Evolutionary conservation across 331 rosid species (phyloP).

Genomic region (Quercus phellos): DNA sequence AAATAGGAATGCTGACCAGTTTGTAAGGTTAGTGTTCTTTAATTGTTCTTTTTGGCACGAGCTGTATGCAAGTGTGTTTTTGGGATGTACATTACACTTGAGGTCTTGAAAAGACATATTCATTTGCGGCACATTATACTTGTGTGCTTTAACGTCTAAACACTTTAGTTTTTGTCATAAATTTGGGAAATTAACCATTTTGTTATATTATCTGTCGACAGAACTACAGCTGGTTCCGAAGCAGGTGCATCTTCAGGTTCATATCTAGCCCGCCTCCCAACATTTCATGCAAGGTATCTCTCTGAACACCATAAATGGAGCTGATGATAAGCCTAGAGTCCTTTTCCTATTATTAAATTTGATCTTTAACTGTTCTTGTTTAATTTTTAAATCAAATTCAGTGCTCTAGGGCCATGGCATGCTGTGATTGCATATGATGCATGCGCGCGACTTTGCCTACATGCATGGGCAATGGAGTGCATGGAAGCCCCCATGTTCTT

Average conservation of each 20-base stretch:
- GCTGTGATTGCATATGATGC: slow-evolving; percentile 90
- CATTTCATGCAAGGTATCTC: slow-evolving; percentile 85
- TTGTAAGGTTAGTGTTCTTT: slow-evolving; percentile 50
- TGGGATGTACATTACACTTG: background rate
- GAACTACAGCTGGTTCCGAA: slow-evolving; percentile 63
- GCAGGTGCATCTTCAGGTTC: slow-evolving; percentile 56
- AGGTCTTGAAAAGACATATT: background rate
- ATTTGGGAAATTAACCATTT: background rate
- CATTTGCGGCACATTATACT: background rate
- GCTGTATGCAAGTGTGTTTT: background rate
- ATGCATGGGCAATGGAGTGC: slow-evolving; percentile 99
- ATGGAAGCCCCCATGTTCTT: slow-evolving; percentile 98
- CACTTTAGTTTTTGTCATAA: background rate
- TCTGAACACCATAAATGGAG: slow-evolving; percentile 1
- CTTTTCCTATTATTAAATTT: background rate
- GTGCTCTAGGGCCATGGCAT: slow-evolving; percentile 96
- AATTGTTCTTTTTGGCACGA: background rate
- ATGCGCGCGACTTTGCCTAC: slow-evolving; percentile 94
- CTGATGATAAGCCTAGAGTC: slow-evolving; percentile 1
- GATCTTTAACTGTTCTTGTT: slow-evolving; percentile 16
- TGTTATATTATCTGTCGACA: slow-evolving; percentile 24
- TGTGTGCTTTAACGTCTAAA: background rate
- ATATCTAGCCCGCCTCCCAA: slow-evolving; percentile 68
- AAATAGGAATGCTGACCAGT: slow-evolving; percentile 42
- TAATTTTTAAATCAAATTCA: slow-evolving; percentile 37